A percentile compares a stretch with the other conserved stretches of the same genome.
Evolutionary conservation across 2,329 filamentous ascomycete genomes (phyloP).

Genomic region (Colletotrichum karsti): DNA sequence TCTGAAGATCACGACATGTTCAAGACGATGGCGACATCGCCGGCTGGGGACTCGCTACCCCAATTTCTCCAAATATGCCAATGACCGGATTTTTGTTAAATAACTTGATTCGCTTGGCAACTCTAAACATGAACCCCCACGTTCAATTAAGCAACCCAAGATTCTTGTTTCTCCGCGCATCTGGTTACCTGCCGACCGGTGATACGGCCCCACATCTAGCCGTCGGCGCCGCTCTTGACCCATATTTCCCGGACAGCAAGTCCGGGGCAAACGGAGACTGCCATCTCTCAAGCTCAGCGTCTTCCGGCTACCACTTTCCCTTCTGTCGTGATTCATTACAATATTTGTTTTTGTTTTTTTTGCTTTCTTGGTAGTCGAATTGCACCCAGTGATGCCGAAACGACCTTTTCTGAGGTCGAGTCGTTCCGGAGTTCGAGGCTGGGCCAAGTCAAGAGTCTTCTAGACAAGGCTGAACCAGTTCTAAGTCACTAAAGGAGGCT

Average conservation of each 20-base stretch:
- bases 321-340: too few relatives aligned
- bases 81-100: neutral
- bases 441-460: too few relatives aligned
- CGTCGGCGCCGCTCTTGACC: neutral
- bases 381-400: too few relatives aligned
- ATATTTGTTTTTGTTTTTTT: too few relatives aligned
- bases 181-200: neutral
- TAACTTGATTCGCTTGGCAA: neutral
- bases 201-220: neutral
- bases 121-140: neutral
- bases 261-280: neutral
- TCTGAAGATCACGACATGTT: constrained; percentile 19
- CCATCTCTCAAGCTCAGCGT: too few relatives aligned
- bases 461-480: too few relatives aligned
- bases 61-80: neutral
- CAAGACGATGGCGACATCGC: constrained; percentile 23
- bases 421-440: too few relatives aligned
- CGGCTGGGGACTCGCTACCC: neutral
- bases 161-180: constrained; percentile 11
- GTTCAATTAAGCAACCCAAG: neutral
- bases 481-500: too few relatives aligned
- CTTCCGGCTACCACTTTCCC: too few relatives aligned
- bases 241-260: neutral
- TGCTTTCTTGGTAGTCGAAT: too few relatives aligned
- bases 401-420: too few relatives aligned